Percentiles rank a stretch among this genome's conserved stretches.
phyloP scores from a whole-genome alignment of 148 eudicot genomes.

The Persicaria maculosa region DNA sequence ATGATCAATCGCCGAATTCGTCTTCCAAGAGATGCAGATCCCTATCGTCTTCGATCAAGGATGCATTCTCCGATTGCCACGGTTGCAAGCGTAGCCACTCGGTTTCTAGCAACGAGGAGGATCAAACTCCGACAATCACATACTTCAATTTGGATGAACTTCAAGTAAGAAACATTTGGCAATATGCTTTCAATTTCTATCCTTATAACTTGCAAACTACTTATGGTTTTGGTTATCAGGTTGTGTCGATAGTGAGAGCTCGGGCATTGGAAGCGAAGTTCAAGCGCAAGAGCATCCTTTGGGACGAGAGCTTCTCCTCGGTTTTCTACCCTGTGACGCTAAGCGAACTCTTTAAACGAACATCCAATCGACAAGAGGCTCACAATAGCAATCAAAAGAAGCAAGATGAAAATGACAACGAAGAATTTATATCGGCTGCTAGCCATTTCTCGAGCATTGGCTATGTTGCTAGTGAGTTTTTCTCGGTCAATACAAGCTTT shows the following conservation, averaged over 20 bases:
- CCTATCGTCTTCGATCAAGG: constrained; percentile 36
- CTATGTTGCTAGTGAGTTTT: constrained; percentile 40
- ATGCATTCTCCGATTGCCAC: constrained; percentile 44
- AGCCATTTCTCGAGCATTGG: constrained; percentile 41
- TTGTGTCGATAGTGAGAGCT: constrained; percentile 43
- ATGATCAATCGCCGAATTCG: constrained; percentile 13
- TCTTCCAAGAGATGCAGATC: constrained; percentile 41
- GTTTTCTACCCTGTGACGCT: constrained; percentile 27
- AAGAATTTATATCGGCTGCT: constrained; percentile 45
- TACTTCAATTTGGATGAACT: constrained; percentile 38
- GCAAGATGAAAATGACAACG: constrained; percentile 20
- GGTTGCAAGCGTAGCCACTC: constrained; percentile 20
- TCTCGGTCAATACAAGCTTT: constrained; percentile 45
- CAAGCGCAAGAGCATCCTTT: constrained; percentile 31
- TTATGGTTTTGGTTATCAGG: constrained; percentile 28
- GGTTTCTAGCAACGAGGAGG: constrained; percentile 26
- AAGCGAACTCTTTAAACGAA: constrained; percentile 23
- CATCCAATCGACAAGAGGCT: constrained; percentile 12
- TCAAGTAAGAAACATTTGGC: constrained; percentile 28
- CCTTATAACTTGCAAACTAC: neutral
- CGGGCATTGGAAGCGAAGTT: constrained; percentile 62
- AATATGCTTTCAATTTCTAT: neutral
- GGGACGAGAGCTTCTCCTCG: constrained; percentile 33
- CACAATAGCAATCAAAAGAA: neutral
- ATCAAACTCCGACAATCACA: constrained; percentile 15